phyloP scores from a whole-genome alignment of 305 asterid species.

The Fraxinus sp. region DNA sequence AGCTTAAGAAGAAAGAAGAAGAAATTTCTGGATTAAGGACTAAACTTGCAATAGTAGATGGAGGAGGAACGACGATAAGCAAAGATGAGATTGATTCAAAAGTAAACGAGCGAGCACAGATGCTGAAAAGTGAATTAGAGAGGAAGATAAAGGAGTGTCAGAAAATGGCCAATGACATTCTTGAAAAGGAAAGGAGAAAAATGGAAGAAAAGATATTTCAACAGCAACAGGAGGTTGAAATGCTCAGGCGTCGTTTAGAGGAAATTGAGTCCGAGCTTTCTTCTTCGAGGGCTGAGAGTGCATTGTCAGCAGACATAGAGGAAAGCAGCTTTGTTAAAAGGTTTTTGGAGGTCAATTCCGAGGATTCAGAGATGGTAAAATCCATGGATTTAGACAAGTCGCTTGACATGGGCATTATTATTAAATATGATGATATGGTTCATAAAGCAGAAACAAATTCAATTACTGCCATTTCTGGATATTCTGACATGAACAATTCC shows the following conservation, averaged over 20 bases:
- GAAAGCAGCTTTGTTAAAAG: conserved; percentile 60
- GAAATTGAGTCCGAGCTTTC: conserved; percentile 66
- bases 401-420: conserved; percentile 45
- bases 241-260: conserved; percentile 68
- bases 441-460: conserved; percentile 33
- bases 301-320: conserved; percentile 39
- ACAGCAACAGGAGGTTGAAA: conserved; percentile 71
- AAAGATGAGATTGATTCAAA: conserved; percentile 62
- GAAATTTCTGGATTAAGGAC: conserved; percentile 60
- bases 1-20: conserved; percentile 60
- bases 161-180: conserved; percentile 53
- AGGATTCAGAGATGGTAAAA: conserved; percentile 88
- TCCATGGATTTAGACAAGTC: conserved; percentile 91
- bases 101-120: conserved; percentile 47
- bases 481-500: conserved; percentile 27
- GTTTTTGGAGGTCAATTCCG: conserved; percentile 53
- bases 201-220: conserved; percentile 65
- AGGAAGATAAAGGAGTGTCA: conserved; percentile 62
- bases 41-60: conserved; percentile 49
- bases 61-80: conserved; percentile 29
- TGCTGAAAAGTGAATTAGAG: conserved; percentile 54
- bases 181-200: conserved; percentile 72
- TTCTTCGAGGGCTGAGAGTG: conserved; percentile 46
- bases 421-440: conserved; percentile 6
- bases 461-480: conserved; percentile 16